phyloP scores from a whole-genome alignment of 441 rosid species.

The Gossypium aridum region DNA sequence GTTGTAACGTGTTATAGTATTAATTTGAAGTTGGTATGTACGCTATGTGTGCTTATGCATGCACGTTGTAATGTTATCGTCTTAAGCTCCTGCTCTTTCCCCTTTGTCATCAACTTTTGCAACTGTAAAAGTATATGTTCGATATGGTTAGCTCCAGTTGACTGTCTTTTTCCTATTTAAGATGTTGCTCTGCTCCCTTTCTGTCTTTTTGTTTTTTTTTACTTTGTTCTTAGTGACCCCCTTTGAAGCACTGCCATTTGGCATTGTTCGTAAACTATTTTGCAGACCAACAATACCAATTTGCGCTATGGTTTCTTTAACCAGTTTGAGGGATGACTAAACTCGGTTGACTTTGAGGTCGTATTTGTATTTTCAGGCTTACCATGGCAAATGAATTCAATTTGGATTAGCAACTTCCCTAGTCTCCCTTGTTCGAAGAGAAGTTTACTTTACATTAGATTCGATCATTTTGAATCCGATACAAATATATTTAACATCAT shows the following conservation, averaged over 20 bases:
- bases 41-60: background rate
- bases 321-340: background rate
- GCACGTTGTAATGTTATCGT: too few species aligned
- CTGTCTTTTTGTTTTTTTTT: background rate
- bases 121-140: background rate
- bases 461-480: background rate
- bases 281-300: background rate
- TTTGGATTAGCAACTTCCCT: background rate
- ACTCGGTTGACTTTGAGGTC: background rate
- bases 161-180: background rate
- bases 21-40: background rate
- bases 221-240: background rate
- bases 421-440: background rate
- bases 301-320: background rate
- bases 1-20: background rate
- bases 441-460: too few species aligned
- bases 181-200: background rate
- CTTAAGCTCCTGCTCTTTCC: background rate
- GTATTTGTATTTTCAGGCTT: background rate
- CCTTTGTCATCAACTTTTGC: background rate
- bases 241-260: background rate
- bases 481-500: background rate
- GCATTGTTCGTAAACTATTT: background rate
- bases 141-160: background rate
- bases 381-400: background rate